Evolutionary conservation across 1,284 basidiomycete genomes (phyloP).

Genomic region (Blastosporella zonata): DNA sequence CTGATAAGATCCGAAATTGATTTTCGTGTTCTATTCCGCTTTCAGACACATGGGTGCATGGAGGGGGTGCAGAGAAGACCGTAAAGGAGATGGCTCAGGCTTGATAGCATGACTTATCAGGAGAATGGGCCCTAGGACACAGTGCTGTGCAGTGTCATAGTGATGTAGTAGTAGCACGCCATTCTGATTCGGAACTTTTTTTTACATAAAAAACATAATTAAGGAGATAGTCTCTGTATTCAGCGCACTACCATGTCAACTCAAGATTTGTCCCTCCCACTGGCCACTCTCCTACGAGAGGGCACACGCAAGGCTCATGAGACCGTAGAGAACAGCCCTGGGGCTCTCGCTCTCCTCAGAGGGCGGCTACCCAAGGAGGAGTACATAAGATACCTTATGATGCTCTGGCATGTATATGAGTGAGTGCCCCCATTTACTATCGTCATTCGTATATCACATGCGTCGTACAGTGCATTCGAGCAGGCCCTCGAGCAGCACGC

Average conservation of each 20-base stretch:
- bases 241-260: conserved; percentile 27
- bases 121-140: background rate
- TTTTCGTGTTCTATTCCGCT: background rate
- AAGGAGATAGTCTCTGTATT: background rate
- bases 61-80: background rate
- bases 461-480: conserved; percentile 55
- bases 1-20: background rate
- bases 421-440: conserved; percentile 34
- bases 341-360: conserved; percentile 57
- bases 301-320: conserved; percentile 63
- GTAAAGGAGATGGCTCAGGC: background rate
- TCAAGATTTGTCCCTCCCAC: conserved; percentile 42
- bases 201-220: background rate
- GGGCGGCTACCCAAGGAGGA: conserved; percentile 63
- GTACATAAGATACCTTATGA: conserved; percentile 70
- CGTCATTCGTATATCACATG: background rate
- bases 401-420: conserved; percentile 80
- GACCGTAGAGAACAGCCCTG: conserved; percentile 56
- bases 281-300: conserved; percentile 49
- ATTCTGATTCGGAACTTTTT: conserved; percentile 3
- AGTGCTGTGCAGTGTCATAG: background rate
- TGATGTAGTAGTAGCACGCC: conserved; percentile 14
- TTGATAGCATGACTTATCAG: background rate
- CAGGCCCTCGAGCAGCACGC: conserved; percentile 61
- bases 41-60: background rate